These are phyloP conservation scores for Luvunga scandens DNA, from an alignment of 345 rosid species.

Conservation along the genomic window DNA sequence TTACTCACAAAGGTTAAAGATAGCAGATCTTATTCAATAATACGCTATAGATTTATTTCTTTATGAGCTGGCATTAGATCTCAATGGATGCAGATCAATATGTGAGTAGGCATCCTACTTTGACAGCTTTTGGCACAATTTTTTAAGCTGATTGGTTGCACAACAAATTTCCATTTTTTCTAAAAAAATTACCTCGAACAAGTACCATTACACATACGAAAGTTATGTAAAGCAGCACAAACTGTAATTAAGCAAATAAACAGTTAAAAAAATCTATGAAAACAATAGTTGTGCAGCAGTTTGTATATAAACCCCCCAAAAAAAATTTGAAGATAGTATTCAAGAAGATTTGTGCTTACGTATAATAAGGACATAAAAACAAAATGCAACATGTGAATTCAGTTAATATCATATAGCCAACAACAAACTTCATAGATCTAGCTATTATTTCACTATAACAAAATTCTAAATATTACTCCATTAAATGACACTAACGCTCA, in stretches of 20 bases:
- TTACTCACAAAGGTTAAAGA: neutral
- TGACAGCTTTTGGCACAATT: neutral
- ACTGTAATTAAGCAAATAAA: too few species aligned
- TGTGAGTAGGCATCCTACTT: neutral
- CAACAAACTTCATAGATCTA: neutral
- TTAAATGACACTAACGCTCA: neutral
- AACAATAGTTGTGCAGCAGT: too few species aligned
- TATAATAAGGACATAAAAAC: too few species aligned
- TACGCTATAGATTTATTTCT: neutral
- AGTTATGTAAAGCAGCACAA: too few species aligned
- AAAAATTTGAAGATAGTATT: too few species aligned
- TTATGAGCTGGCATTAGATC: constrained; percentile 7
- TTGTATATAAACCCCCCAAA: too few species aligned
- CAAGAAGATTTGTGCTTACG: too few species aligned
- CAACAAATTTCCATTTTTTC: neutral
- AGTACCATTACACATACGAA: too few species aligned
- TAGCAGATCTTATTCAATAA: neutral
- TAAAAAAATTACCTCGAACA: too few species aligned
- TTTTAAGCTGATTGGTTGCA: neutral
- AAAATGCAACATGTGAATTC: neutral
- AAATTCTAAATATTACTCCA: neutral
- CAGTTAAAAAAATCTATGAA: too few species aligned
- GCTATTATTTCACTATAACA: neutral
- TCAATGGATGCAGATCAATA: neutral
- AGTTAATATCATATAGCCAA: neutral